Evolutionary conservation across 768 basidiomycete genomes (phyloP).

Genomic region (Mycena crocata): DNA sequence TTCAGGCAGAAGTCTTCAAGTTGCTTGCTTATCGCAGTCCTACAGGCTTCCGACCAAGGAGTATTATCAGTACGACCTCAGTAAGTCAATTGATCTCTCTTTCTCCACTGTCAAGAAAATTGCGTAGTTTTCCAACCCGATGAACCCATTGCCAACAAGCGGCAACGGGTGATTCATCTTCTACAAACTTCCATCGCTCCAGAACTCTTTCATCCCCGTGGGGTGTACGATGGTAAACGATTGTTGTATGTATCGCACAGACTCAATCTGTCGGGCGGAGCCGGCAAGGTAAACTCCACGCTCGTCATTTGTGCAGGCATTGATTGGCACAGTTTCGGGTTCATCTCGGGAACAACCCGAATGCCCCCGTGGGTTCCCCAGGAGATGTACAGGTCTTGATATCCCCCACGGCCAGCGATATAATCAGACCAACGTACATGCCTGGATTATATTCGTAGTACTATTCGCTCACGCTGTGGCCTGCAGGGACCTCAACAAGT

Average conservation of each 20-base stretch:
- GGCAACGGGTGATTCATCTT: conserved; percentile 48
- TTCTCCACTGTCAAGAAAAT: not conserved
- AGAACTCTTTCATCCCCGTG: conserved; percentile 51
- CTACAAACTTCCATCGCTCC: conserved; percentile 54
- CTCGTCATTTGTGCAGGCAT: not conserved
- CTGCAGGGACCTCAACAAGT: conserved; percentile 42
- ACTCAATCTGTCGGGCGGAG: conserved; percentile 44
- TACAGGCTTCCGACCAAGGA: conserved; percentile 42
- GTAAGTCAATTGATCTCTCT: conserved; percentile 34
- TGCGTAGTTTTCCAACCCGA: conserved; percentile 39
- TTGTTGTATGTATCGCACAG: conserved; percentile 52
- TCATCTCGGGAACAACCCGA: conserved; percentile 41
- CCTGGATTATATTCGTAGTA: not conserved
- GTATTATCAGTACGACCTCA: conserved; percentile 46
- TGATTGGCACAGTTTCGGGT: conserved; percentile 47
- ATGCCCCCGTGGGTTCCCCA: conserved; percentile 31
- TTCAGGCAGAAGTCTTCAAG: not conserved
- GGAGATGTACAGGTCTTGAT: conserved; percentile 47
- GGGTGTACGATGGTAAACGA: conserved; percentile 59
- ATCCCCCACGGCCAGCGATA: conserved; percentile 51
- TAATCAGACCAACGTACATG: conserved; percentile 51
- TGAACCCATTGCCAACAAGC: conserved; percentile 36
- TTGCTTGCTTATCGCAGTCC: not conserved
- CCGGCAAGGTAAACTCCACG: conserved; percentile 34
- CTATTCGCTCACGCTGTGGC: not conserved